Conservation (phyloP, 352 stramenopile species). For the Globisporangium okanoganense region DNA sequence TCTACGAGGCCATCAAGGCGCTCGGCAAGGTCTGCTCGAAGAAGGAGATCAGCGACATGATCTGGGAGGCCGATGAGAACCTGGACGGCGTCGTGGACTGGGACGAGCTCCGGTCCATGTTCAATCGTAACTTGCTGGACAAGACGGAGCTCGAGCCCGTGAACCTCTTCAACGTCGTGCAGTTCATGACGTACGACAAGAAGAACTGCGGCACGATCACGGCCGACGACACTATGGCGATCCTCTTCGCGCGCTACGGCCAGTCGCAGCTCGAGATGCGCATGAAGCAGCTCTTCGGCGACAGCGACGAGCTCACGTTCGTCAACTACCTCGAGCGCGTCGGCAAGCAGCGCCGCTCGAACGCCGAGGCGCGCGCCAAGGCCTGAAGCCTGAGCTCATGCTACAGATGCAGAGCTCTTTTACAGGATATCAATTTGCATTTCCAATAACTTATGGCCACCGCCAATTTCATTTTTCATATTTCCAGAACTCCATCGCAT, state of each 20-base stretch:
- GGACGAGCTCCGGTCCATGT: constrained; percentile 96
- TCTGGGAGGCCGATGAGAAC: constrained; percentile 98
- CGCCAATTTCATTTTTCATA: neutral
- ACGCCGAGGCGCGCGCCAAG: constrained; percentile 49
- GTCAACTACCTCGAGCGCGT: constrained; percentile 79
- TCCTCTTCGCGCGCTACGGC: constrained; percentile 93
- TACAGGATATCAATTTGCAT: neutral
- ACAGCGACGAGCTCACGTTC: constrained; percentile 79
- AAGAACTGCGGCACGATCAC: constrained; percentile 93
- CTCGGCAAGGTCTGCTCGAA: constrained; percentile 91
- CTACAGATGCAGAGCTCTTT: too few relatives aligned
- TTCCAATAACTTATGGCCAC: constrained; percentile 3
- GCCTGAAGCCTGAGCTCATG: constrained; percentile 19
- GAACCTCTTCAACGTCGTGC: constrained; percentile 96
- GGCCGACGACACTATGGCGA: constrained; percentile 98
- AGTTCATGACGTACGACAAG: constrained; percentile 98
- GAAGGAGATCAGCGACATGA: constrained; percentile 97
- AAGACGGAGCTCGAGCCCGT: constrained; percentile 93
- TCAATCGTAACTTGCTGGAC: constrained; percentile 95
- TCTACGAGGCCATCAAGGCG: constrained; percentile 92
- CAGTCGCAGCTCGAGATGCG: constrained; percentile 87
- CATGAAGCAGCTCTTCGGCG: constrained; percentile 90
- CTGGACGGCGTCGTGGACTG: constrained; percentile 93
- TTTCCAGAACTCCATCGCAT: neutral
- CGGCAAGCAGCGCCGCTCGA: constrained; percentile 64